Evolutionary conservation across 192 early-diverging fungal species (phyloP), one percentile per base, ranked within the genome.

Genomic region (Linnemannia zychae): DNA sequence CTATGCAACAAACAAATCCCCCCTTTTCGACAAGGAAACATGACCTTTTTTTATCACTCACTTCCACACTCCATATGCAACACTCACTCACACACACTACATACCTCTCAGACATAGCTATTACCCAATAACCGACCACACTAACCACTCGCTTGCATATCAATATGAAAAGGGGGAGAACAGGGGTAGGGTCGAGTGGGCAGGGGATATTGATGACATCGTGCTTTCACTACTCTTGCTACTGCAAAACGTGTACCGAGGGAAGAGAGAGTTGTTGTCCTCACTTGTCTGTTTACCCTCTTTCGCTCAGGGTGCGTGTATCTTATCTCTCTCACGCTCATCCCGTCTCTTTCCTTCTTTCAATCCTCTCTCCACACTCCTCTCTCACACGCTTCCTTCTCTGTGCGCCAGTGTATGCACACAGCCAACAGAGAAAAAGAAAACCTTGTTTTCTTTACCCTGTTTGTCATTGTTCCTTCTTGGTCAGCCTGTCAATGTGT

Each of bases 351-450:
- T 53, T 44, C 68, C 68, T 71, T 71, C 68, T 22, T 47, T 71
- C 68, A 18, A n/a, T 71, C 68, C 38, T n/a, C 40, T 44, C 40
- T 66, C 57, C 57, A 60, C 57, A 60, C 24, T 28, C 28, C 57
- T 3, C 24, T 31, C 24, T 31, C 57, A 60, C 57, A 57, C 52
- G 5, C 28, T 24, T n/a, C 57, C 9, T 9, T 44, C 3, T 44
- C 40, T 44, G 40, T 44, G 40, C 9, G 40, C 9, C 40, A 6
- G 40, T 6, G 40, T 44, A 44, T 44, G 9, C 57, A 63, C 57
- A 63, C 57, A 63, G 57, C 57, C 24, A 63, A 63, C 3, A 44
- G 9, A 44, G 9, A 9, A 31, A 63, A 9, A 63, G 24, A 60
- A 60, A 60, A 60, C 57, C 11, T 31, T 60, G 57, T 60, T 60